Base-by-base conservation (phyloP, 441 rosid species). In the Pelargonium fulgidum region DNA sequence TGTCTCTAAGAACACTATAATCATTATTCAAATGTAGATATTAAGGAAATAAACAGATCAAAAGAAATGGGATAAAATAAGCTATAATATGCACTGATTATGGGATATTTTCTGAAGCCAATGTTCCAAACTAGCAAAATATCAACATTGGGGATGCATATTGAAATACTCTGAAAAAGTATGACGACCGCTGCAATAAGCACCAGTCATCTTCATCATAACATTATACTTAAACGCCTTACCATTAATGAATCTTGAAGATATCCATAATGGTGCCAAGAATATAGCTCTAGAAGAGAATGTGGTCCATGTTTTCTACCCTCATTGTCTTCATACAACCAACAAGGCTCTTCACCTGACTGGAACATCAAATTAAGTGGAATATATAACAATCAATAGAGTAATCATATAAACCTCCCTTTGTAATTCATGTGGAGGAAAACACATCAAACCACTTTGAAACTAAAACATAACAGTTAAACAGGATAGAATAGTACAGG, bases 281-380 rank as follows among this genome's bases (percentile, higher is more conserved):
- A 84, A 83, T 67, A 83, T 59, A 95, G 82, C 71, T 92, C 87
- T 64, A 62, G 47, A 66, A 95, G 82, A 66, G 88, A 82, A 84
- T 89, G 87, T 0, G 96, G 97, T 68, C 98, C 98, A 72, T 84
- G 95, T 75, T 85, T 85, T 74, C 58, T 84, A 69, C 93, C 89
- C 70, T 82, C 81, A 62, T 71, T 82, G 77, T 87, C 96, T 79
- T 92, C 89, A 82, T 84, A 78, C 75, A 88, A 84, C 99, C 96
- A 95, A 81, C 93, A 85, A 70, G 85, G 73, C 70, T 76, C 89
- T 72, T 85, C 87, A 65, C 71, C 82, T 70, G 85, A 82, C 98
- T 95, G 78, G 65, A 75, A 76, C 54, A 70, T 74, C 65, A 66
- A 19, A 65, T 19, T 69, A 62, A 41, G 33, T 41, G 13, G 56